phyloP scores from a whole-genome alignment of 176 grass and related monocot species.

The Zoysia pacifica region DNA sequence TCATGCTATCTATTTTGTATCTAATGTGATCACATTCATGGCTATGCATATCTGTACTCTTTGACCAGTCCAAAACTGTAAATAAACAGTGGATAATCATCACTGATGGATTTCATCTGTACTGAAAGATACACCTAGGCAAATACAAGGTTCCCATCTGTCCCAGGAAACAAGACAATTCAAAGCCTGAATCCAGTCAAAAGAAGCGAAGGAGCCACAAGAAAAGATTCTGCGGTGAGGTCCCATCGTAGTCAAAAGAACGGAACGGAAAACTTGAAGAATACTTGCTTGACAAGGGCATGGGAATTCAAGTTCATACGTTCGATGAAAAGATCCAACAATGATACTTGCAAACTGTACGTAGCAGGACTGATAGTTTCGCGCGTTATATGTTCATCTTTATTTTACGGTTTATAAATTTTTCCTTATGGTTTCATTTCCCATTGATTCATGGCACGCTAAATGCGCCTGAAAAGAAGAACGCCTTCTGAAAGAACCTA shows the following conservation, averaged over 20 bases:
- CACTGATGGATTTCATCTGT: background rate
- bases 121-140: conserved; percentile 21
- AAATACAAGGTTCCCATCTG: conserved; percentile 27
- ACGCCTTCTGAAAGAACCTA: conserved; percentile 18
- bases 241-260: conserved; percentile 25
- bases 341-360: background rate
- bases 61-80: conserved; percentile 12
- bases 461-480: background rate
- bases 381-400: no score
- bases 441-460: background rate
- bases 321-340: conserved; percentile 21
- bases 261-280: conserved; percentile 39
- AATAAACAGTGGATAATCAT: background rate
- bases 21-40: background rate
- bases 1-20: conserved; percentile 16
- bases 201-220: conserved; percentile 18
- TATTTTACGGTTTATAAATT: background rate
- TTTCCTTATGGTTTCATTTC: background rate
- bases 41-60: no score
- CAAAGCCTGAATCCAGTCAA: conserved; percentile 41
- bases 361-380: no score
- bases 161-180: conserved; percentile 43
- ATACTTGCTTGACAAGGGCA: no score
- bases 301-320: no score
- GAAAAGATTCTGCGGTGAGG: conserved; percentile 24